Conservation (phyloP, 192 early-diverging fungal species). For the Entomortierella beljakovae region DNA sequence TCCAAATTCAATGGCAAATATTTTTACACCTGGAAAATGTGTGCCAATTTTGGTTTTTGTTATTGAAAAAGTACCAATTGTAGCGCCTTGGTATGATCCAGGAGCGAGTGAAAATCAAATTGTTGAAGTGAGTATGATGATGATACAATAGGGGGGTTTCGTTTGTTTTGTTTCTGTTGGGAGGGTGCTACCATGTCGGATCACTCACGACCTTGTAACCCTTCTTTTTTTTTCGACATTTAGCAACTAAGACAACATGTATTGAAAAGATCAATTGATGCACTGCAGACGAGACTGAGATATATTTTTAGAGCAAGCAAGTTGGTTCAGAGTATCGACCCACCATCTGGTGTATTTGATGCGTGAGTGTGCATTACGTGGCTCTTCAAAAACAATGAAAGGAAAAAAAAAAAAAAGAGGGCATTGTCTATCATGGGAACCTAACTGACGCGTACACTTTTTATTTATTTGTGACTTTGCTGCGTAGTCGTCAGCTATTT, state of each 20-base stretch:
- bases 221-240: background rate
- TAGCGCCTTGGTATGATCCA: conserved; percentile 30
- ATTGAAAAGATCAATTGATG: conserved; percentile 46
- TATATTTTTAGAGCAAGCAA: conserved; percentile 42
- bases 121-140: conserved; percentile 15
- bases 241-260: conserved; percentile 37
- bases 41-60: conserved; percentile 49
- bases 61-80: conserved; percentile 27
- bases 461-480: background rate
- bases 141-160: background rate
- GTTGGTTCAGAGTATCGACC: conserved; percentile 36
- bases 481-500: conserved; percentile 45
- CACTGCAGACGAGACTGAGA: conserved; percentile 31
- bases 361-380: conserved; percentile 11
- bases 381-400: too few relatives aligned
- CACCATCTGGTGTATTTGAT: conserved; percentile 23
- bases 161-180: background rate
- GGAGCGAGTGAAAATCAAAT: conserved; percentile 30
- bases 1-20: conserved; percentile 8
- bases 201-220: too few relatives aligned
- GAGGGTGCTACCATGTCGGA: too few relatives aligned
- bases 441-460: background rate
- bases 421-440: too few relatives aligned
- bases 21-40: conserved; percentile 39
- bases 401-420: background rate